A percentile compares a stretch with the other conserved stretches of the same genome.
Evolutionary conservation across 306 rosid species (phyloP).

Genomic region (Rosa rugosa): DNA sequence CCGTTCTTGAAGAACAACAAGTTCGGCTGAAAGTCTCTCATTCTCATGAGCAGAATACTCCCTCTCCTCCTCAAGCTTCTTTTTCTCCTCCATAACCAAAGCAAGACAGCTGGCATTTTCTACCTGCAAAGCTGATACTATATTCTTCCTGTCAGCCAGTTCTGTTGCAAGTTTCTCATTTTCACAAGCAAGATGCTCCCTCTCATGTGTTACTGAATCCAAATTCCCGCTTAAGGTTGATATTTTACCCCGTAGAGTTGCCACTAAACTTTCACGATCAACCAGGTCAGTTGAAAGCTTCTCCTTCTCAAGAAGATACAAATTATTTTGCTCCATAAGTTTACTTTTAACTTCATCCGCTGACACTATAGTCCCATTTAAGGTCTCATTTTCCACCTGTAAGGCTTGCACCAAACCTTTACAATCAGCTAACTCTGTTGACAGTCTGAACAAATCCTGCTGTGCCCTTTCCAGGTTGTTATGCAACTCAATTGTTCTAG

Average conservation of each 20-base stretch:
- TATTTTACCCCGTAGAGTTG: slow-evolving; percentile 56
- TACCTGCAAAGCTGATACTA: slow-evolving; percentile 45
- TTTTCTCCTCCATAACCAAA: slow-evolving; percentile 49
- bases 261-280: slow-evolving; percentile 41
- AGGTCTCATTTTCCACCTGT: slow-evolving; percentile 59
- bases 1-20: slow-evolving; percentile 50
- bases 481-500: slow-evolving; percentile 58
- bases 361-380: slow-evolving; percentile 45
- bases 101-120: slow-evolving; percentile 55
- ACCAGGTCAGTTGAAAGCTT: slow-evolving; percentile 57
- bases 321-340: slow-evolving; percentile 54
- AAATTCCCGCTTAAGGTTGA: slow-evolving; percentile 48
- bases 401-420: slow-evolving; percentile 55
- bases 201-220: slow-evolving; percentile 55
- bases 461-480: slow-evolving; percentile 51
- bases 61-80: slow-evolving; percentile 56
- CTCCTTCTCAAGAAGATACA: slow-evolving; percentile 47
- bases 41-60: slow-evolving; percentile 47
- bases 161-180: slow-evolving; percentile 53
- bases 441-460: slow-evolving; percentile 48
- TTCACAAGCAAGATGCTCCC: slow-evolving; percentile 45
- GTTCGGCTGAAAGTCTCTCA: slow-evolving; percentile 49
- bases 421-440: slow-evolving; percentile 65
- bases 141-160: slow-evolving; percentile 49
- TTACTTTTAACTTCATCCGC: slow-evolving; percentile 48